Conservation (phyloP, 2,329 filamentous ascomycete species). For the Aureobasidium sp. region DNA sequence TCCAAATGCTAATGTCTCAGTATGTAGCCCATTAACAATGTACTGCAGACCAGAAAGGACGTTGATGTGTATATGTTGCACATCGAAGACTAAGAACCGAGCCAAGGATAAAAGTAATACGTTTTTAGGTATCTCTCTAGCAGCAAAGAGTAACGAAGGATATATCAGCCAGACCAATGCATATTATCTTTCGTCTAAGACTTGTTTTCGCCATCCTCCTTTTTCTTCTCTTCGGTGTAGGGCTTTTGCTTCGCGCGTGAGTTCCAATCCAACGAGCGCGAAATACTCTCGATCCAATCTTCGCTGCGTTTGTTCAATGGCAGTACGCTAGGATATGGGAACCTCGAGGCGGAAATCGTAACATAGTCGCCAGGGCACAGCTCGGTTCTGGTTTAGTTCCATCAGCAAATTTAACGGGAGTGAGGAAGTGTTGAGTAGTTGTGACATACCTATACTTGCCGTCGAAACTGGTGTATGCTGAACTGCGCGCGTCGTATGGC, state of each 20-base stretch:
- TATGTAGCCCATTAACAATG: too few species aligned
- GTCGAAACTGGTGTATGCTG: slow-evolving; percentile 97
- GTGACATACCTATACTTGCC: slow-evolving; percentile 63
- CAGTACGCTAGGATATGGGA: slow-evolving; percentile 72
- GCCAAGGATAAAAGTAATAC: background rate
- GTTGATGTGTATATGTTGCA: too few species aligned
- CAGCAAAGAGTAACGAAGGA: background rate
- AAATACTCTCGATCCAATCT: slow-evolving; percentile 78
- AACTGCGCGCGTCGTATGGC: slow-evolving; percentile 85
- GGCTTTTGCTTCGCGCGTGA: slow-evolving; percentile 69
- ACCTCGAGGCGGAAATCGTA: slow-evolving; percentile 72
- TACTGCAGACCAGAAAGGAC: too few species aligned
- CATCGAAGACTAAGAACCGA: too few species aligned
- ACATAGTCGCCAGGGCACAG: slow-evolving; percentile 74
- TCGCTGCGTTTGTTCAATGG: slow-evolving; percentile 48
- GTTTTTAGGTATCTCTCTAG: background rate
- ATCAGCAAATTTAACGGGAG: background rate
- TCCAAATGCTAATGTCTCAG: background rate
- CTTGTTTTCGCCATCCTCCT: background rate
- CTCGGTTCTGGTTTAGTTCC: slow-evolving; percentile 40
- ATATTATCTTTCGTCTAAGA: background rate
- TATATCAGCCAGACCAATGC: background rate
- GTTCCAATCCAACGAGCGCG: slow-evolving; percentile 74
- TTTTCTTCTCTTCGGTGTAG: slow-evolving; percentile 28
- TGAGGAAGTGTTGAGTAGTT: background rate